Evolutionary conservation across 176 grass and related monocot species (phyloP).

Genomic region (Ensete glaucum): DNA sequence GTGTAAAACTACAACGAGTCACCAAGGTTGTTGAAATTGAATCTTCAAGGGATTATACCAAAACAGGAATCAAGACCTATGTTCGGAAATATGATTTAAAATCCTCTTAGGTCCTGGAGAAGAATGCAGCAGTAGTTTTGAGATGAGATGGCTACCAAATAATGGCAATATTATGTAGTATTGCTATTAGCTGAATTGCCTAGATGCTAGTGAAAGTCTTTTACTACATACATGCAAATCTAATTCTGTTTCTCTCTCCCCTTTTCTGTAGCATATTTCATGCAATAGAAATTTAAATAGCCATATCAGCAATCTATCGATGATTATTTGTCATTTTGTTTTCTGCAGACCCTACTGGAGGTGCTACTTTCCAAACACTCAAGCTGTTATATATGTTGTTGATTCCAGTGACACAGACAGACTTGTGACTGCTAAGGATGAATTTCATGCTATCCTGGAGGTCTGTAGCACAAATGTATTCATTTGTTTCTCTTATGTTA

Average conservation of each 20-base stretch:
- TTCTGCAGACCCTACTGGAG: conserved; percentile 84
- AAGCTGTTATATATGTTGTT: conserved; percentile 98
- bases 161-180: too few relatives aligned
- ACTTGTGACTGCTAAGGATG: conserved; percentile 90
- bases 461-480: conserved; percentile 23
- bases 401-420: conserved; percentile 99
- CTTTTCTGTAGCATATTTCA: background rate
- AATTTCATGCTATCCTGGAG: conserved; percentile 98
- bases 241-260: background rate
- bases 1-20: too few relatives aligned
- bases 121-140: too few relatives aligned
- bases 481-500: background rate
- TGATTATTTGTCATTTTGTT: conserved; percentile 14
- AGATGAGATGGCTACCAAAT: too few relatives aligned
- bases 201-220: background rate
- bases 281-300: background rate
- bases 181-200: background rate
- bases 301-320: conserved; percentile 3
- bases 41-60: too few relatives aligned
- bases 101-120: too few relatives aligned
- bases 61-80: too few relatives aligned
- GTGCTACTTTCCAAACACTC: conserved; percentile 99
- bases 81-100: too few relatives aligned
- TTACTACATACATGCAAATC: background rate
- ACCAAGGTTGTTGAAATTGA: too few relatives aligned